These are phyloP conservation scores for Periconia macrospinosa DNA, from an alignment of 2,329 filamentous ascomycete species.

Conservation along the genomic window DNA sequence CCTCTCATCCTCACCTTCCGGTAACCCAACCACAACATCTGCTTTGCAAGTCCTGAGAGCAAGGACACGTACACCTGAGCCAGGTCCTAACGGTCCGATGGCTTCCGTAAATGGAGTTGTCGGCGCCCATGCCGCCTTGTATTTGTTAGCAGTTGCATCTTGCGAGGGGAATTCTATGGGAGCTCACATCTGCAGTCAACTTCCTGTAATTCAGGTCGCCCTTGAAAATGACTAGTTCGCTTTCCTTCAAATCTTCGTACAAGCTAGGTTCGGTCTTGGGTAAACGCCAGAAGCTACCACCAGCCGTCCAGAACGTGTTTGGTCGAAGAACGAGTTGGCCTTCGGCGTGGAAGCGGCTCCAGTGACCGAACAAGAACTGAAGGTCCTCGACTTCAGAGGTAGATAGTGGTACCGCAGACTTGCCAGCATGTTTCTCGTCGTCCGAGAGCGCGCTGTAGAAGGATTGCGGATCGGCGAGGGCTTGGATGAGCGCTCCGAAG, in stretches of 20 bases:
- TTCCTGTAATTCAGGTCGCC: slow-evolving; percentile 97
- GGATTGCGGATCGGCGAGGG: slow-evolving; percentile 71
- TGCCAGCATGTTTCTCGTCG: slow-evolving; percentile 59
- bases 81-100: slow-evolving; percentile 80
- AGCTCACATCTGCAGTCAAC: slow-evolving; percentile 79
- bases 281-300: slow-evolving; percentile 85
- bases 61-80: slow-evolving; percentile 80
- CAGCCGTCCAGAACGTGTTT: slow-evolving; percentile 88
- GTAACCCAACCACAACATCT: slow-evolving; percentile 89
- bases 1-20: slow-evolving; percentile 78
- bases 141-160: slow-evolving; percentile 10
- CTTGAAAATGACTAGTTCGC: slow-evolving; percentile 93
- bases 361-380: slow-evolving; percentile 77
- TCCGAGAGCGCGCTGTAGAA: slow-evolving; percentile 80
- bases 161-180: neutral
- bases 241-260: slow-evolving; percentile 75
- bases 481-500: slow-evolving; percentile 79
- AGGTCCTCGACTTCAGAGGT: slow-evolving; percentile 70
- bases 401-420: slow-evolving; percentile 63
- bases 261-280: slow-evolving; percentile 69
- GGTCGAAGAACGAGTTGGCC: slow-evolving; percentile 81
- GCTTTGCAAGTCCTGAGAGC: slow-evolving; percentile 95
- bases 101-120: slow-evolving; percentile 84
- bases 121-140: slow-evolving; percentile 75
- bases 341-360: slow-evolving; percentile 77